Conservation (phyloP, 1,284 basidiomycete species). For the Moesziomyces globuligerus region DNA sequence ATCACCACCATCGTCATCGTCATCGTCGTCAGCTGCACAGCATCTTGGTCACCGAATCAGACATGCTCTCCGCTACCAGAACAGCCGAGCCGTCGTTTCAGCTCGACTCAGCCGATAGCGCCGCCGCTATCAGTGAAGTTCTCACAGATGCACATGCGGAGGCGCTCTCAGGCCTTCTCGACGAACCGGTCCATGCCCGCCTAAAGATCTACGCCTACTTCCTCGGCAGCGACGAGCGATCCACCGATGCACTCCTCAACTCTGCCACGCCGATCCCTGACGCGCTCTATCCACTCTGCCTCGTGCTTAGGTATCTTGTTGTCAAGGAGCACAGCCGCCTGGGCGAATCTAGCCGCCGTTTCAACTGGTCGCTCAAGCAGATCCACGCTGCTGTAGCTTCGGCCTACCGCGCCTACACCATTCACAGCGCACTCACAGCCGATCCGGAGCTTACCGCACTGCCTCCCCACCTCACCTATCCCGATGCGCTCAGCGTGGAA, state of each 20-base stretch:
- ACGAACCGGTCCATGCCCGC: slow-evolving; percentile 29
- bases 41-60: background rate
- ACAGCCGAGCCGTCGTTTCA: slow-evolving; percentile 22
- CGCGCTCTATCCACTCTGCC: slow-evolving; percentile 31
- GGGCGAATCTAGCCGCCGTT: slow-evolving; percentile 37
- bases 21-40: too few relatives aligned
- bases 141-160: slow-evolving; percentile 24
- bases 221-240: slow-evolving; percentile 26
- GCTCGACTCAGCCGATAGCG: background rate
- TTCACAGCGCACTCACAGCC: slow-evolving; percentile 30
- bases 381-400: slow-evolving; percentile 32
- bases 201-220: slow-evolving; percentile 34
- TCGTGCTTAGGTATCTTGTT: slow-evolving; percentile 44
- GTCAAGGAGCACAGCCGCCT: slow-evolving; percentile 31
- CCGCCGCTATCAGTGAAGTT: slow-evolving; percentile 3
- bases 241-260: slow-evolving; percentile 13
- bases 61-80: slow-evolving; percentile 18
- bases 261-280: slow-evolving; percentile 9
- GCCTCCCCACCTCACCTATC: slow-evolving; percentile 13
- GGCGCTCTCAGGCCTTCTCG: slow-evolving; percentile 15
- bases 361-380: slow-evolving; percentile 48
- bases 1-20: background rate
- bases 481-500: slow-evolving; percentile 19
- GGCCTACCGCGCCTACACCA: slow-evolving; percentile 13
- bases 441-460: slow-evolving; percentile 19